Conservation (phyloP, 805 yeast genomes). For the Kuraishia borneana region DNA sequence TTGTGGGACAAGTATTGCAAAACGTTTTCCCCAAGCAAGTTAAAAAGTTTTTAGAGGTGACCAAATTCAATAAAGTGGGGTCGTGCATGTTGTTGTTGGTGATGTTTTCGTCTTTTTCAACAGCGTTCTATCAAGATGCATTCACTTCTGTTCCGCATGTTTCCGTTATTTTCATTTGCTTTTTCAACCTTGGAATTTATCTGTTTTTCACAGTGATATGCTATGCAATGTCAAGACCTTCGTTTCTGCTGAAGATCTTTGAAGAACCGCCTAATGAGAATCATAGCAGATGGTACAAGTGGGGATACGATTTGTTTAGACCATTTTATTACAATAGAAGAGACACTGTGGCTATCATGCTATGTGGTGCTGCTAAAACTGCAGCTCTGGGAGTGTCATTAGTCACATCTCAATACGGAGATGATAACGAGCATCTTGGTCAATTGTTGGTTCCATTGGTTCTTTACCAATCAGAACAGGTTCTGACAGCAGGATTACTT, state of each 20-base stretch:
- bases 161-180: conserved; percentile 65
- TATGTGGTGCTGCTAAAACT: conserved; percentile 90
- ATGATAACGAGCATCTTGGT: conserved; percentile 50
- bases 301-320: conserved; percentile 29
- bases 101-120: conserved; percentile 72
- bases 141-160: conserved; percentile 54
- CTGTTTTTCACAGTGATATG: conserved; percentile 67
- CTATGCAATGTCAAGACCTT: conserved; percentile 49
- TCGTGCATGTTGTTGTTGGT: conserved; percentile 69
- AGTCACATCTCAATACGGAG: conserved; percentile 57
- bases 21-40: conserved; percentile 56
- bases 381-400: conserved; percentile 87
- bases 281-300: conserved; percentile 32
- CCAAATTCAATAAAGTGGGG: conserved; percentile 62
- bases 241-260: conserved; percentile 31
- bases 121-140: conserved; percentile 78
- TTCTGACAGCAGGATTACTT: conserved; percentile 65
- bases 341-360: conserved; percentile 71
- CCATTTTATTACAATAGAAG: conserved; percentile 64
- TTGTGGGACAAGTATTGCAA: conserved; percentile 78
- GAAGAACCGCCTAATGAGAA: conserved; percentile 32
- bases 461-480: conserved; percentile 81
- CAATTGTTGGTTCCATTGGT: conserved; percentile 75
- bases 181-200: conserved; percentile 75
- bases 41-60: conserved; percentile 45